Conservation (phyloP, 2,329 filamentous ascomycete genomes). For the Trichoderma hamatum region DNA sequence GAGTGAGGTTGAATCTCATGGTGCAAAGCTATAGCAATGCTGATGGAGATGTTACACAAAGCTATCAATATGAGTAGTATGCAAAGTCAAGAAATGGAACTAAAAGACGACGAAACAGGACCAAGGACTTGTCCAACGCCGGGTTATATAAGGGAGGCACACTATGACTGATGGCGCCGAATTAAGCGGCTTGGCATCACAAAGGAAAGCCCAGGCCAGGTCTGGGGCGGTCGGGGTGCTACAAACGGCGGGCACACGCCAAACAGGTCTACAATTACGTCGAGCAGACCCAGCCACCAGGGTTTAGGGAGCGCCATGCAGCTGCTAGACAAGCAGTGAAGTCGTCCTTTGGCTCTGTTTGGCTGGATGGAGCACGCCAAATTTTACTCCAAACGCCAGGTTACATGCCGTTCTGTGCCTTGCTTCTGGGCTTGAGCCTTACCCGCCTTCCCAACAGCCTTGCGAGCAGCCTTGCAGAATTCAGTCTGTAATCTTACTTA, state of each 20-base stretch:
- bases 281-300: neutral
- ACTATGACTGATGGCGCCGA: neutral
- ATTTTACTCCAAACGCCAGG: neutral
- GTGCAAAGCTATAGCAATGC: slow-evolving; percentile 12
- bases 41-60: neutral
- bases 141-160: slow-evolving; percentile 5
- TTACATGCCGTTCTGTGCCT: neutral
- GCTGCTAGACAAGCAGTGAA: neutral
- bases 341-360: neutral
- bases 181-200: neutral
- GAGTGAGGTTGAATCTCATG: slow-evolving; percentile 40
- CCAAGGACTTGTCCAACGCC: neutral
- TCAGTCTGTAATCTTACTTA: neutral
- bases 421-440: neutral
- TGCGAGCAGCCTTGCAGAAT: neutral
- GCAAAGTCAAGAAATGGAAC: slow-evolving; percentile 5
- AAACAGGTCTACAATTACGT: neutral
- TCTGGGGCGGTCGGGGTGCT: neutral
- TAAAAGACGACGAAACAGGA: neutral
- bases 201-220: neutral
- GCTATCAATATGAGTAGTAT: neutral
- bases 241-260: neutral
- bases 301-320: neutral
- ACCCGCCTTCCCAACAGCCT: neutral
- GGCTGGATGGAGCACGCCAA: neutral